Evolutionary conservation across 176 grass and related monocot genomes (phyloP).

Genomic region (Otatea glauca): DNA sequence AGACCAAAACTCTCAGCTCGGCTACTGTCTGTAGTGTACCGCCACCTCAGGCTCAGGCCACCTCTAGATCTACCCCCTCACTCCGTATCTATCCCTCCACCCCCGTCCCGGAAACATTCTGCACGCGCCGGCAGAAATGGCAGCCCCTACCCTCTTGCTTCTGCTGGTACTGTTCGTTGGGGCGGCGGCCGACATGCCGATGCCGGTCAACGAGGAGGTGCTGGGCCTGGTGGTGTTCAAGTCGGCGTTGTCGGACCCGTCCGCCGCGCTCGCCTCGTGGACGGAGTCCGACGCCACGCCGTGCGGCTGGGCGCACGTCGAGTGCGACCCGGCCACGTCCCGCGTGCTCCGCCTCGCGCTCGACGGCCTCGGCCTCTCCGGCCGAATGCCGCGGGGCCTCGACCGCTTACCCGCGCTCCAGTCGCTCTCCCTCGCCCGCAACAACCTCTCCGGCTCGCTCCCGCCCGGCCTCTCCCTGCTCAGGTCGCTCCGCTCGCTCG

Average conservation of each 20-base stretch:
- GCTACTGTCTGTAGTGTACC: not conserved
- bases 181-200: constrained; percentile 38
- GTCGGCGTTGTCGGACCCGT: constrained; percentile 57
- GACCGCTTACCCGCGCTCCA: constrained; percentile 74
- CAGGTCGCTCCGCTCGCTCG: constrained; percentile 60
- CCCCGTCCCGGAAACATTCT: constrained; percentile 14
- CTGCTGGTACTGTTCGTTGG: not conserved
- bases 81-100: not conserved
- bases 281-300: constrained; percentile 74
- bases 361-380: constrained; percentile 72
- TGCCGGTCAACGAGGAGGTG: constrained; percentile 90
- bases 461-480: constrained; percentile 73
- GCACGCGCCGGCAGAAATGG: constrained; percentile 35
- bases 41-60: not conserved
- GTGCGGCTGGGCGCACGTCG: constrained; percentile 74
- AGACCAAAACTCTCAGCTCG: constrained; percentile 46
- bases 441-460: constrained; percentile 81
- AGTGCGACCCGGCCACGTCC: constrained; percentile 84
- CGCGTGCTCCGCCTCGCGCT: constrained; percentile 73
- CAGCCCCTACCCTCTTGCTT: not conserved
- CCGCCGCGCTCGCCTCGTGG: constrained; percentile 70
- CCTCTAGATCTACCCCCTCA: constrained; percentile 35
- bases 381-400: constrained; percentile 67
- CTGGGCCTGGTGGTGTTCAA: constrained; percentile 84
- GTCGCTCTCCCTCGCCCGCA: constrained; percentile 66